These are phyloP conservation scores for Babesia ovata DNA, from an alignment of 169 alveolate genomes.

Conservation along the genomic window DNA sequence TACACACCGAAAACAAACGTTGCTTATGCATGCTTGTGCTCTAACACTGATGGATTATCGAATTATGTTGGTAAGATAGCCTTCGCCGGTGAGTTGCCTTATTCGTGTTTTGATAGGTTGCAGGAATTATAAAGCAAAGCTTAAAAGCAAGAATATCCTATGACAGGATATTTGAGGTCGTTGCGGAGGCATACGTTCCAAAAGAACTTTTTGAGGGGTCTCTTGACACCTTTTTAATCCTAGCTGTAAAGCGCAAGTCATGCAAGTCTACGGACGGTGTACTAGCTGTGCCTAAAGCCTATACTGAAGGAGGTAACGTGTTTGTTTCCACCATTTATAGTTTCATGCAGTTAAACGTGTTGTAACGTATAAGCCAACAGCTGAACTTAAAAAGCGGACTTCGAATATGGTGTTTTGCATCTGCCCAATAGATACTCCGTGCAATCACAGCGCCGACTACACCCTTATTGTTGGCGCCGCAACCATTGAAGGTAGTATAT, in stretches of 20 bases:
- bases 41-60: neutral
- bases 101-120: neutral
- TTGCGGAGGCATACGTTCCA: neutral
- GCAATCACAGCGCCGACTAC: conserved; percentile 14
- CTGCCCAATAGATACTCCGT: neutral
- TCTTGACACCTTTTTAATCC: neutral
- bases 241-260: conserved; percentile 17
- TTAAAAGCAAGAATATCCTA: conserved; percentile 14
- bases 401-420: conserved; percentile 32
- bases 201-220: neutral
- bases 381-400: neutral
- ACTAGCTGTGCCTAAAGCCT: neutral
- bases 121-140: conserved; percentile 1
- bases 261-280: conserved; percentile 3
- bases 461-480: neutral
- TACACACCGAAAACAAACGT: neutral
- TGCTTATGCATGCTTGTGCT: conserved; percentile 3
- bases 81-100: conserved; percentile 20
- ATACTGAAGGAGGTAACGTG: neutral
- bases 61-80: conserved; percentile 9
- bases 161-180: conserved; percentile 11
- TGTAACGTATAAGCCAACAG: neutral
- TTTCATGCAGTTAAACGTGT: neutral
- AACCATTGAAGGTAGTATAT: conserved; percentile 32
- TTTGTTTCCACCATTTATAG: no score